Conservation (phyloP, 1,139 yeast genomes). For the Eremothecium cymbalariae region DNA sequence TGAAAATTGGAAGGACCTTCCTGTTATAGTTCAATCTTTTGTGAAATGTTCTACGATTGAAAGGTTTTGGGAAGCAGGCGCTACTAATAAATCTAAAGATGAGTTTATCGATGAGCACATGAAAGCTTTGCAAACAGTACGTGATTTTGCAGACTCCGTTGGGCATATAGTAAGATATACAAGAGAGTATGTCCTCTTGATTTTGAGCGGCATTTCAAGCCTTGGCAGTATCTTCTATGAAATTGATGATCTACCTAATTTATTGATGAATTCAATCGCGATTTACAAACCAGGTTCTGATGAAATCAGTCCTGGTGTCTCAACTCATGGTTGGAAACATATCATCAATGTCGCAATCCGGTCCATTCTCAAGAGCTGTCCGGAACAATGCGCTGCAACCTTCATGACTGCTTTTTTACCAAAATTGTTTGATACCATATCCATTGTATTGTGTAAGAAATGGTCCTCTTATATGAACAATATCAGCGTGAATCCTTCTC, state of each 20-base stretch:
- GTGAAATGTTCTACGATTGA: conserved; percentile 83
- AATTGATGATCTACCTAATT: conserved; percentile 68
- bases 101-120: conserved; percentile 92
- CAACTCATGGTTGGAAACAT: conserved; percentile 95
- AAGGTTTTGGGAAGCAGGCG: conserved; percentile 98
- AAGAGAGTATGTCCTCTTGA: conserved; percentile 86
- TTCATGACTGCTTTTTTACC: conserved; percentile 78
- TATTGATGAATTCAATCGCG: conserved; percentile 51
- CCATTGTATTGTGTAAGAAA: conserved; percentile 54
- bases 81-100: conserved; percentile 87
- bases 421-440: conserved; percentile 61
- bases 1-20: conserved; percentile 78
- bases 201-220: conserved; percentile 84
- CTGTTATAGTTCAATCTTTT: conserved; percentile 83
- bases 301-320: conserved; percentile 62
- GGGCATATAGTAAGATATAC: conserved; percentile 95
- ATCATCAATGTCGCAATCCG: conserved; percentile 85
- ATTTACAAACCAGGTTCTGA: conserved; percentile 63
- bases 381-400: conserved; percentile 53
- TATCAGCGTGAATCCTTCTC: conserved; percentile 34
- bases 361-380: conserved; percentile 83
- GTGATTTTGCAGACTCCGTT: conserved; percentile 98
- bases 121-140: conserved; percentile 81
- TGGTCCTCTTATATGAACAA: conserved; percentile 76
- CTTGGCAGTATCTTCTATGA: conserved; percentile 84